Percentiles rank a stretch among this genome's conserved stretches.
Conservation (phyloP, 139 green algal genomes). For the Raphidocelis subcapitata region DNA sequence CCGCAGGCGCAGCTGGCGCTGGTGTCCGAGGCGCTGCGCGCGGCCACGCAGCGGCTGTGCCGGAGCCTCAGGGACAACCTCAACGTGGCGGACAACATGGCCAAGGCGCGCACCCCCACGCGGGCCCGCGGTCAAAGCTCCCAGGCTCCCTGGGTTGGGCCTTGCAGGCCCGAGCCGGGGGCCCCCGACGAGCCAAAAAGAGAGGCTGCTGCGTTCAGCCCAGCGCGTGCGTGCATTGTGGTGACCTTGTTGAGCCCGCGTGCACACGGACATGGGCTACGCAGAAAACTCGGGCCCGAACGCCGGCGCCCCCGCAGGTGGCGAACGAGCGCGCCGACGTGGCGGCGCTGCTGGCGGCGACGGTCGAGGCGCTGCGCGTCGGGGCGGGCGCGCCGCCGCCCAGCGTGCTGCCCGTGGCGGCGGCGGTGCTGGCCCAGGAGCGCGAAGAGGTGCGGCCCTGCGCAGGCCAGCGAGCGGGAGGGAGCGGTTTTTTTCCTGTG, state of each 20-base stretch:
- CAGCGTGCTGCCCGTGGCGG: constrained; percentile 49
- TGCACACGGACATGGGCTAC: no score
- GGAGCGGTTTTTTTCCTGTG: background rate
- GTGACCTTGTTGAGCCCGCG: no score
- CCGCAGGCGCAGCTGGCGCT: constrained; percentile 60
- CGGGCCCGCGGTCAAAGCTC: no score
- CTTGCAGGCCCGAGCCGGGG: no score
- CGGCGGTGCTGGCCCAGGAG: constrained; percentile 59
- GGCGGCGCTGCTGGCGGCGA: constrained; percentile 53
- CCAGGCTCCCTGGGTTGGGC: no score
- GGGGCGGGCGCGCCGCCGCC: constrained; percentile 28
- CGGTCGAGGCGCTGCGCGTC: constrained; percentile 41
- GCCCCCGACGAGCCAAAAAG: no score
- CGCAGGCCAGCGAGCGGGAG: background rate
- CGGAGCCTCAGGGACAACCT: constrained; percentile 83
- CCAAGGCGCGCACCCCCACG: no score
- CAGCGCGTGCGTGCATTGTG: no score
- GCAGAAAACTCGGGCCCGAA: no score
- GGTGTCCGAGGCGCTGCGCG: constrained; percentile 63
- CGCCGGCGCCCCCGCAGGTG: constrained; percentile 31
- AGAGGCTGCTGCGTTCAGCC: no score
- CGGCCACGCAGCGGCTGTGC: constrained; percentile 71
- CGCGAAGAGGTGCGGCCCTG: constrained; percentile 40
- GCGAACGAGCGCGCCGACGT: constrained; percentile 59
- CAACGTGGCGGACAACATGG: constrained; percentile 82